A percentile compares a stretch with the other conserved stretches of the same genome.
These are phyloP conservation scores for Cercophora sp. DNA, from an alignment of 495 filamentous ascomycete genomes.

Conservation along the genomic window DNA sequence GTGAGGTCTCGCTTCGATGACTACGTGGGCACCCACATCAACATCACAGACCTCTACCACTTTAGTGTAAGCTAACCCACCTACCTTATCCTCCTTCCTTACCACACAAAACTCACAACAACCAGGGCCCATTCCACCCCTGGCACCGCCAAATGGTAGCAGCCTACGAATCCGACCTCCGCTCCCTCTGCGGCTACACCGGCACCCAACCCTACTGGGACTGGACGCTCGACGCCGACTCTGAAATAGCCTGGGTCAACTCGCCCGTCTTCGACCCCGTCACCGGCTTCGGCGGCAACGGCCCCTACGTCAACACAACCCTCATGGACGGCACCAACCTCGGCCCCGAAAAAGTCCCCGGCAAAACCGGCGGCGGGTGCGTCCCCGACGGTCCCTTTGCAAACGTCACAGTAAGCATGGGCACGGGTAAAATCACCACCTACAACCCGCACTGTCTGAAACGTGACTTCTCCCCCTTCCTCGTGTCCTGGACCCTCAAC, in stretches of 20 bases:
- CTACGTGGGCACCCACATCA: slow-evolving; percentile 41
- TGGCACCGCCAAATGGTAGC: slow-evolving; percentile 64
- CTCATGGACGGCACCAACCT: neutral
- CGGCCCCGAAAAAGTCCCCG: neutral
- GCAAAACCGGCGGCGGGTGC: slow-evolving; percentile 50
- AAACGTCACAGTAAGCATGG: slow-evolving; percentile 2
- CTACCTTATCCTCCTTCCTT: neutral
- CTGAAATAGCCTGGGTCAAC: neutral
- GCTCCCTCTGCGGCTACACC: slow-evolving; percentile 61
- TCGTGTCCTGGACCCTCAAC: slow-evolving; percentile 2
- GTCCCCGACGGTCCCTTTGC: slow-evolving; percentile 53
- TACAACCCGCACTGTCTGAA: slow-evolving; percentile 14
- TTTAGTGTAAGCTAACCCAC: neutral
- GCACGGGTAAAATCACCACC: slow-evolving; percentile 1
- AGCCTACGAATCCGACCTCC: slow-evolving; percentile 59
- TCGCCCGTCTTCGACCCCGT: slow-evolving; percentile 17
- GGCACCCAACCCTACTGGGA: slow-evolving; percentile 31
- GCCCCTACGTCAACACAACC: slow-evolving; percentile 12
- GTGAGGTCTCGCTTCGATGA: slow-evolving; percentile 48
- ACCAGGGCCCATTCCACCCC: slow-evolving; percentile 54
- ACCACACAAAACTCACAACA: neutral
- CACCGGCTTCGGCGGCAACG: slow-evolving; percentile 34
- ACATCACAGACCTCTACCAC: slow-evolving; percentile 44
- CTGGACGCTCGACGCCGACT: slow-evolving; percentile 29
- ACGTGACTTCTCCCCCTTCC: slow-evolving; percentile 12